Percentiles rank a stretch among this genome's conserved stretches.
phyloP scores from a whole-genome alignment of 2,329 filamentous ascomycete species.

The Colletotrichum sp. region DNA sequence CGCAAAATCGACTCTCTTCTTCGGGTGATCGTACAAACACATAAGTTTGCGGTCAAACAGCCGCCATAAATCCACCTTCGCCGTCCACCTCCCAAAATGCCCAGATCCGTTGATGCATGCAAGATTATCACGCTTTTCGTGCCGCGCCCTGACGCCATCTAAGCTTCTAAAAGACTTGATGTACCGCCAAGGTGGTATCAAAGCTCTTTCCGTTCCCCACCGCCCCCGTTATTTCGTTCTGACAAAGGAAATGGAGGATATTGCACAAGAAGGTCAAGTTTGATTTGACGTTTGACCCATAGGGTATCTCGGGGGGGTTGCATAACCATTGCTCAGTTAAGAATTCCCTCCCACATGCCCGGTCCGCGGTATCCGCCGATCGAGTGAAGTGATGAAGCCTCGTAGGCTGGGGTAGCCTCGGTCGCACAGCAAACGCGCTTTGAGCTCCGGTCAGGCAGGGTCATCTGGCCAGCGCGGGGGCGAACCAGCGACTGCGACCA shows the following conservation, averaged over 20 bases:
- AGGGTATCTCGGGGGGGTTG: not conserved
- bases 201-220: slow-evolving; percentile 31
- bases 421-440: slow-evolving; percentile 73
- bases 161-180: slow-evolving; percentile 37
- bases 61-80: slow-evolving; percentile 23
- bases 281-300: not conserved
- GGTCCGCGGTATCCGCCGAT: slow-evolving; percentile 58
- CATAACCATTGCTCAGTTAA: slow-evolving; percentile 47
- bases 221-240: slow-evolving; percentile 25
- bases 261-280: slow-evolving; percentile 18
- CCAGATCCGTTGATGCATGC: slow-evolving; percentile 45
- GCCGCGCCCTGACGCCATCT: slow-evolving; percentile 35
- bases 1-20: slow-evolving; percentile 15
- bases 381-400: slow-evolving; percentile 52
- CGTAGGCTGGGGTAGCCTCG: slow-evolving; percentile 57
- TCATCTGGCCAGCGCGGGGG: slow-evolving; percentile 35
- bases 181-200: slow-evolving; percentile 33
- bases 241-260: slow-evolving; percentile 25
- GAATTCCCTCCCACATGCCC: slow-evolving; percentile 72
- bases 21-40: slow-evolving; percentile 24
- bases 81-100: slow-evolving; percentile 33
- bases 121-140: slow-evolving; percentile 46
- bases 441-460: slow-evolving; percentile 32
- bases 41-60: slow-evolving; percentile 1
- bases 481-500: slow-evolving; percentile 46